Percentiles rank a stretch among this genome's conserved stretches.
Conservation (phyloP, 1,139 yeast species). For the Kodamaea alishanica region DNA sequence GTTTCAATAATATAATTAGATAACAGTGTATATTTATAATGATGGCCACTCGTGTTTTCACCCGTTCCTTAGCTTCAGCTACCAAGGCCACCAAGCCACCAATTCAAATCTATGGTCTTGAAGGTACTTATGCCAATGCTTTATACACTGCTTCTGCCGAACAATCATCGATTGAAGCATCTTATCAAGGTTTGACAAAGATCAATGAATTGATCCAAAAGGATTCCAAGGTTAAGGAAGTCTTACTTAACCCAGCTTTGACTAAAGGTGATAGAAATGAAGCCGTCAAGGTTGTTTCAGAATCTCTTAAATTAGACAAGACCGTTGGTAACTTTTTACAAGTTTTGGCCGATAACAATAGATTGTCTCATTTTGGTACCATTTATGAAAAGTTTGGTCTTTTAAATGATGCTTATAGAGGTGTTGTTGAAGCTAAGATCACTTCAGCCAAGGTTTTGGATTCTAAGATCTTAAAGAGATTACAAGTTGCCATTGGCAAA, state of each 20-base stretch:
- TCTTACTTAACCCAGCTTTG: slow-evolving; percentile 81
- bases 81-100: slow-evolving; percentile 72
- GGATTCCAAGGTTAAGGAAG: slow-evolving; percentile 61
- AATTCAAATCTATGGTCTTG: slow-evolving; percentile 89
- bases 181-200: slow-evolving; percentile 63
- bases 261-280: slow-evolving; percentile 68
- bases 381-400: slow-evolving; percentile 70
- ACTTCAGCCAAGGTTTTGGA: slow-evolving; percentile 88
- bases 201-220: slow-evolving; percentile 53
- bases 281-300: slow-evolving; percentile 60
- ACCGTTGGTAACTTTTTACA: slow-evolving; percentile 75
- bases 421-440: slow-evolving; percentile 89
- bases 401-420: slow-evolving; percentile 85
- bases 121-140: slow-evolving; percentile 96
- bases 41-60: slow-evolving; percentile 65
- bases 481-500: slow-evolving; percentile 73
- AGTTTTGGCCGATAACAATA: slow-evolving; percentile 93
- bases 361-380: slow-evolving; percentile 65
- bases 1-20: background rate
- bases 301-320: slow-evolving; percentile 62
- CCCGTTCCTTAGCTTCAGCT: slow-evolving; percentile 70
- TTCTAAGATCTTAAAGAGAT: slow-evolving; percentile 71
- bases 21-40: slow-evolving; percentile 10
- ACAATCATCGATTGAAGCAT: slow-evolving; percentile 70
- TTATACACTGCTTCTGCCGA: slow-evolving; percentile 89